Evolutionary conservation across 345 rosid genomes (phyloP), one percentile per base, ranked within the genome.

Genomic region (Erucastrum elatum): DNA sequence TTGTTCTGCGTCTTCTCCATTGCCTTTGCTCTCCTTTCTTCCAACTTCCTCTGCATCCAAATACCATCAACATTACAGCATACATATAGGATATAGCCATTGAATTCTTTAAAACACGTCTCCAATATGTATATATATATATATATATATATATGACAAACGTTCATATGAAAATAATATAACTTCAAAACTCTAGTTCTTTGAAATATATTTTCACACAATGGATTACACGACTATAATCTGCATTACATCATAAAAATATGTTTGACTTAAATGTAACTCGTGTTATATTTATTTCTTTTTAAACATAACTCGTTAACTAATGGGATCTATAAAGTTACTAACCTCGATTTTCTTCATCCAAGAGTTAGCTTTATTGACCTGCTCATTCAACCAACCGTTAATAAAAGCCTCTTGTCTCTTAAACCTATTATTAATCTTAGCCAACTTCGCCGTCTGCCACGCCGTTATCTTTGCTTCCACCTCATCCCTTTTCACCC

Each of bases 381-480:
- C 88, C 61, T 93, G 97, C 73, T 95, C 98, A 33, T 87, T 83
- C 49, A 93, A 91, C 99, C 96, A 90, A 8, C 99, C 99, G 76
- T 85, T 88, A 79, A 93, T 89, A 16, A 95, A 70, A 1, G 99
- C 99, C 61, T 95, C 99, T 81, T 95, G 93, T 76, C 99, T 87
- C 84, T 95, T 95, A 75, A 92, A 89, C 89, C 94, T 84, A 41
- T 95, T 95, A 74, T 91, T 95, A 68, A 90, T 66, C 93, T 95
- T 95, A 0, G 98, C 88, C 13, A 95, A 60, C 80, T 95, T 91
- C 0, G 94, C 94, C 79, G 90, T 95, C 78, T 93, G 91, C 98
- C 98, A 95, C 31, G 99, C 99, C n/a, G 78, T 70, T 82, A 93
- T 93, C 91, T 95, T 95, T 2, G 92, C 77, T 68, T 95, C 98